Conservation (phyloP, 176 grass and related monocot species). For the Phragmites australis region DNA sequence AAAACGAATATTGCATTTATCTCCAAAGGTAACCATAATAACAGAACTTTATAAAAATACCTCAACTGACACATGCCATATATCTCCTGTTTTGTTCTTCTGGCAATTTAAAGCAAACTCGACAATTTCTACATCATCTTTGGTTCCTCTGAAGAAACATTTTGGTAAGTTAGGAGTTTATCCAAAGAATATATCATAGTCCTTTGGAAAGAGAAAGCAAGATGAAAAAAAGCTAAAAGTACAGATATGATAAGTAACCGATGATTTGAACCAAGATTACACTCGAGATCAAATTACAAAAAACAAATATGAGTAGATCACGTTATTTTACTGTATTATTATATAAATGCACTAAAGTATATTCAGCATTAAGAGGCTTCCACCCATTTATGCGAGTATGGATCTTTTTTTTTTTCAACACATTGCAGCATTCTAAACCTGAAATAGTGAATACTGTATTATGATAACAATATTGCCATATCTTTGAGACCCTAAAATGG, state of each 20-base stretch:
- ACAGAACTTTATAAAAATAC: constrained; percentile 43
- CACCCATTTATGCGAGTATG: not conserved
- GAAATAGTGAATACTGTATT: not conserved
- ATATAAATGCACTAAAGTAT: not conserved
- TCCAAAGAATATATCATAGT: constrained; percentile 21
- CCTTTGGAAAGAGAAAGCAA: not conserved
- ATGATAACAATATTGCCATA: not conserved
- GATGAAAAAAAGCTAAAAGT: constrained; percentile 11
- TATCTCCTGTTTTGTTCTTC: constrained; percentile 86
- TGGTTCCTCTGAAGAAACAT: constrained; percentile 40
- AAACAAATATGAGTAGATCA: not conserved
- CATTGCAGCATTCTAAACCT: not conserved
- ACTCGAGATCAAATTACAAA: not conserved
- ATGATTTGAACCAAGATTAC: constrained; percentile 18
- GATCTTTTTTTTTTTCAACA: not conserved
- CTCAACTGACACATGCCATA: constrained; percentile 89
- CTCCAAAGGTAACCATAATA: constrained; percentile 12
- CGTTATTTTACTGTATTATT: not conserved
- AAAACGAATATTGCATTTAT: constrained; percentile 7
- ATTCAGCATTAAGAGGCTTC: not conserved
- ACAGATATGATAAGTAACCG: constrained; percentile 4
- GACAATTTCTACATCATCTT: constrained; percentile 44
- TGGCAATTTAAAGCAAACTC: constrained; percentile 63
- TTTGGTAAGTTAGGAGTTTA: constrained; percentile 28
- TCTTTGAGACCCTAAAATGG: not conserved